These are phyloP conservation scores for Macrophomina tecta DNA, from an alignment of 2,329 filamentous ascomycete genomes.

Conservation along the genomic window DNA sequence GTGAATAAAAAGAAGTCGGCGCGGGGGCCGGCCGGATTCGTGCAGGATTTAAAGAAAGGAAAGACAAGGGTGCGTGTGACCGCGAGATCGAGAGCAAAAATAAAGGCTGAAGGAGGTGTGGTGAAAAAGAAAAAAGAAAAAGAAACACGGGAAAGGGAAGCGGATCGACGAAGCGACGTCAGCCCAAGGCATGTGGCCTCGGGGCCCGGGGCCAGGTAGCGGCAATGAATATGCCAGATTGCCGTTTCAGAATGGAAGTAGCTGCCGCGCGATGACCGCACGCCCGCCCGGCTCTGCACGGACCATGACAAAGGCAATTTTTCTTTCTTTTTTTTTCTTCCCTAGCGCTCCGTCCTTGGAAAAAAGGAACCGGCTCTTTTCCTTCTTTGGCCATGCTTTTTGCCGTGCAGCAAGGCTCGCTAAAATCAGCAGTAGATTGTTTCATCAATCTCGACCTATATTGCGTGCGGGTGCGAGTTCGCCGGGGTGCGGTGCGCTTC, in stretches of 20 bases:
- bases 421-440: neutral
- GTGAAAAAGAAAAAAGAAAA: slow-evolving; percentile 15
- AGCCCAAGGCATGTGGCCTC: no score
- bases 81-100: neutral
- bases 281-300: no score
- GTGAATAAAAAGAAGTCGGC: neutral
- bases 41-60: neutral
- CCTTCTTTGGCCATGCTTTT: neutral
- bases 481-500: neutral
- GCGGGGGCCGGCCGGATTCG: neutral
- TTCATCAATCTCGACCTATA: neutral
- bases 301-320: neutral
- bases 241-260: no score
- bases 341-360: neutral
- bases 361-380: neutral
- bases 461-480: neutral
- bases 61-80: neutral
- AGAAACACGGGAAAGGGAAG: slow-evolving; percentile 7
- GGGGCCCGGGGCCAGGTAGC: neutral
- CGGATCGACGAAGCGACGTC: no score
- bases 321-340: slow-evolving; percentile 11
- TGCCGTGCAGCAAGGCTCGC: neutral
- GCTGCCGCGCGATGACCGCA: no score
- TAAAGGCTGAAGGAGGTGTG: neutral
- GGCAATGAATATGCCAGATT: neutral